phyloP scores from a whole-genome alignment of 805 yeast species.

The Saccharomycopsis fermentans region DNA sequence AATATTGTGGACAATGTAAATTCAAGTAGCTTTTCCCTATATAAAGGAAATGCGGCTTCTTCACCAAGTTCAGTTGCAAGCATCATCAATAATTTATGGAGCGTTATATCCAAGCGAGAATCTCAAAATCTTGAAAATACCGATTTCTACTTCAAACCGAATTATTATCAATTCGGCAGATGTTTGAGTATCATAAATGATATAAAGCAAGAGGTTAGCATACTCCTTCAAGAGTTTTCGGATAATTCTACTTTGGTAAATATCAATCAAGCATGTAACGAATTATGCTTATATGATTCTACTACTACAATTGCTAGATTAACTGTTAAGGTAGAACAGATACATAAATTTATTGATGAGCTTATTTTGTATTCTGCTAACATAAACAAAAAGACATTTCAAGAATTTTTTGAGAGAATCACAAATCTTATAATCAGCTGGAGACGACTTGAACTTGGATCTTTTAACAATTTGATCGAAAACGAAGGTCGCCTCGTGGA shows the following conservation, averaged over 20 bases:
- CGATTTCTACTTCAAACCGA: slow-evolving; percentile 22
- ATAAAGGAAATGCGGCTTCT: slow-evolving; percentile 1
- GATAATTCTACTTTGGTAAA: slow-evolving; percentile 85
- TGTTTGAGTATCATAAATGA: slow-evolving; percentile 43
- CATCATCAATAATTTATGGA: slow-evolving; percentile 5
- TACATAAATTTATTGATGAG: slow-evolving; percentile 71
- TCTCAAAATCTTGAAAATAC: slow-evolving; percentile 18
- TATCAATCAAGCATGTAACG: slow-evolving; percentile 51
- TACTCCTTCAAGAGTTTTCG: slow-evolving; percentile 68
- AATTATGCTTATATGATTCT: slow-evolving; percentile 52
- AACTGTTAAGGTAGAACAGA: slow-evolving; percentile 76
- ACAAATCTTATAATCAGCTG: slow-evolving; percentile 72
- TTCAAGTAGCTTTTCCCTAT: background rate
- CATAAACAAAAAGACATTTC: slow-evolving; percentile 68
- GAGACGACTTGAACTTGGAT: slow-evolving; percentile 78
- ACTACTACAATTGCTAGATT: slow-evolving; percentile 67
- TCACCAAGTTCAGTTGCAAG: slow-evolving; percentile 4
- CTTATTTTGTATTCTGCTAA: slow-evolving; percentile 70
- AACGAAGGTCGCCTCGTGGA: slow-evolving; percentile 46
- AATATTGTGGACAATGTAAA: slow-evolving; percentile 2
- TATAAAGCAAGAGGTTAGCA: slow-evolving; percentile 35
- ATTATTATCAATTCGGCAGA: slow-evolving; percentile 27
- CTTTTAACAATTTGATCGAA: slow-evolving; percentile 72
- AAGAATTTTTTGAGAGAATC: slow-evolving; percentile 42
- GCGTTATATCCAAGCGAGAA: slow-evolving; percentile 1